Percentiles rank a stretch among this genome's conserved stretches.
Evolutionary conservation across 768 basidiomycete genomes (phyloP).

Genomic region (Leccinum fibrillosum): DNA sequence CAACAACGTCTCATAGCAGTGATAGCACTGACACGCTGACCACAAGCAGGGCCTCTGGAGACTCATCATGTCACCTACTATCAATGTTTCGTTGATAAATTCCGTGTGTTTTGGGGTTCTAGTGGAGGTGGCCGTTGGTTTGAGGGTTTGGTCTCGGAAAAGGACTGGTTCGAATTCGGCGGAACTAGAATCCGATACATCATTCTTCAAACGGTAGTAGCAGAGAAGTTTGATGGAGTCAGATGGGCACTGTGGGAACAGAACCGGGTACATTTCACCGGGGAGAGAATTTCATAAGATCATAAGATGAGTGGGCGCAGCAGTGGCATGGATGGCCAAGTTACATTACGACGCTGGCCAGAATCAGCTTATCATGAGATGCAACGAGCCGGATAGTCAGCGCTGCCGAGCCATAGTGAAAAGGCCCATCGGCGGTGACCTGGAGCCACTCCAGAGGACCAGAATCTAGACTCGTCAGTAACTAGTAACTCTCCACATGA

Average conservation of each 20-base stretch:
- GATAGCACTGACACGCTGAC: not conserved
- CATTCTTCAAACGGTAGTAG: not conserved
- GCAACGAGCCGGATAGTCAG: not conserved
- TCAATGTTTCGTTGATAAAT: not conserved
- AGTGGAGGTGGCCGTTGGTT: not conserved
- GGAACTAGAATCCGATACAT: not conserved
- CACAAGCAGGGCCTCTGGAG: not conserved
- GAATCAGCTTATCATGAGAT: no score
- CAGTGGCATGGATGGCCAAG: not conserved
- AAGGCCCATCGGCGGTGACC: not conserved
- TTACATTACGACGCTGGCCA: no score
- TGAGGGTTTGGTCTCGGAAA: not conserved
- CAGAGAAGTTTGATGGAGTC: not conserved
- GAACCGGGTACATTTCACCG: no score
- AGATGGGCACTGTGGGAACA: no score
- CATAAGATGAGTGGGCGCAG: not conserved
- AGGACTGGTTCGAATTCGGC: not conserved
- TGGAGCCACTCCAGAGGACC: not conserved
- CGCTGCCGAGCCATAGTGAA: not conserved
- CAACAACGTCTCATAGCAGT: not conserved
- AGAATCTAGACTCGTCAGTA: not conserved
- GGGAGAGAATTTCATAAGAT: not conserved
- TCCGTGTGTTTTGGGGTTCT: not conserved
- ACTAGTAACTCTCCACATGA: not conserved
- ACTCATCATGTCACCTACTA: not conserved